A percentile compares a stretch with the other conserved stretches of the same genome.
Evolutionary conservation across 75 land plant genomes (phyloP).

Genomic region (Picea sitchensis): DNA sequence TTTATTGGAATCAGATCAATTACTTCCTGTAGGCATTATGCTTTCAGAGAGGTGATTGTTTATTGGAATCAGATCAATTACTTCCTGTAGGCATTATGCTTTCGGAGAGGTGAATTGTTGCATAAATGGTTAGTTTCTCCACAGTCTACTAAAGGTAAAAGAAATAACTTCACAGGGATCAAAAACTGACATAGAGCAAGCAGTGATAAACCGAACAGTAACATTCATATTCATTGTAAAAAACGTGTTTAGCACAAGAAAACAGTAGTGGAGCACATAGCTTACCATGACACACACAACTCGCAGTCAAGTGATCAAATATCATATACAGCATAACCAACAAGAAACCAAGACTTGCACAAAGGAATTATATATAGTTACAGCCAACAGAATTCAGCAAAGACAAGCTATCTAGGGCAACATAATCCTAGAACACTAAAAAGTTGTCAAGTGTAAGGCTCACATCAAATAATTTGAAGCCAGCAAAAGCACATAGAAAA

Average conservation of each 20-base stretch:
- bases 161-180: not conserved
- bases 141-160: not conserved
- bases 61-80: no score
- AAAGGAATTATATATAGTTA: not conserved
- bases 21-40: no score
- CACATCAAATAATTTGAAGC: no score
- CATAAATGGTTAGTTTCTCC: not conserved
- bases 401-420: not conserved
- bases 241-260: not conserved
- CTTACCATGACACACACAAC: not conserved
- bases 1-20: no score
- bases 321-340: not conserved
- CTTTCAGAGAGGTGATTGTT: no score
- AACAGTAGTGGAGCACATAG: not conserved
- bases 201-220: not conserved
- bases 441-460: no score
- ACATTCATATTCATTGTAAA: not conserved
- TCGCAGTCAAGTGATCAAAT: not conserved
- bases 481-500: no score
- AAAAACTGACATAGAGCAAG: not conserved
- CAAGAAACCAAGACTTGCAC: no score
- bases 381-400: not conserved
- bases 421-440: not conserved
- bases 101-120: no score
- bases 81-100: no score